A percentile compares a stretch with the other conserved stretches of the same genome.
These are phyloP conservation scores for Talaromyces sp. DNA, from an alignment of 2,329 filamentous ascomycete genomes.

Conservation along the genomic window DNA sequence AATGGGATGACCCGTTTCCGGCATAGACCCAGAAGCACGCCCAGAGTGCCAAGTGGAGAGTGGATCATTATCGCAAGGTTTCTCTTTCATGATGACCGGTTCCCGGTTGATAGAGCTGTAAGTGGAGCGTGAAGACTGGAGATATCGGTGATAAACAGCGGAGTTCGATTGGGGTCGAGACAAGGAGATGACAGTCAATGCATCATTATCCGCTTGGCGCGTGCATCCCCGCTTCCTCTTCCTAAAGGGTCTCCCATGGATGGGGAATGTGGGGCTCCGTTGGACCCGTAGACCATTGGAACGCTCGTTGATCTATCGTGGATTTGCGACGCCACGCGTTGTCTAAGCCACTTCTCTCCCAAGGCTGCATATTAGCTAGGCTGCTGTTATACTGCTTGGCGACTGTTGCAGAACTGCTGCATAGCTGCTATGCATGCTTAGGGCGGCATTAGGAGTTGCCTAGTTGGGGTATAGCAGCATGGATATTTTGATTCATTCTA, in stretches of 20 bases:
- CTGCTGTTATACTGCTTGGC: too few species aligned
- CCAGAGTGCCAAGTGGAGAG: not conserved
- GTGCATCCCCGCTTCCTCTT: constrained; percentile 2
- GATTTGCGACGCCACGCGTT: too few species aligned
- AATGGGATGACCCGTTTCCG: not conserved
- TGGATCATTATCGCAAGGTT: not conserved
- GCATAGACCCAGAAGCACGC: not conserved
- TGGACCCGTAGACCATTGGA: too few species aligned
- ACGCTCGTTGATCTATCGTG: too few species aligned
- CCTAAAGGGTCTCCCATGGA: not conserved
- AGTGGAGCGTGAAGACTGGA: not conserved
- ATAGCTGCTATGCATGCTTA: too few species aligned
- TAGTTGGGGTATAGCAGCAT: too few species aligned
- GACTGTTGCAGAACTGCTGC: too few species aligned
- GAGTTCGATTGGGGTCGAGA: not conserved
- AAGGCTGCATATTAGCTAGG: too few species aligned
- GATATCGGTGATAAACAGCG: not conserved
- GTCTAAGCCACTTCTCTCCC: too few species aligned
- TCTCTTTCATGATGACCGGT: not conserved
- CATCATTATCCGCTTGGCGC: not conserved
- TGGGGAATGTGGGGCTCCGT: not conserved
- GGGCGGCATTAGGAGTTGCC: too few species aligned
- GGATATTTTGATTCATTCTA: too few species aligned
- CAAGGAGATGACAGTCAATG: not conserved
- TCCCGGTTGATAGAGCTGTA: not conserved